Evolutionary conservation across 2,329 filamentous ascomycete species (phyloP).

Genomic region (Pseudopithomyces chartarum): DNA sequence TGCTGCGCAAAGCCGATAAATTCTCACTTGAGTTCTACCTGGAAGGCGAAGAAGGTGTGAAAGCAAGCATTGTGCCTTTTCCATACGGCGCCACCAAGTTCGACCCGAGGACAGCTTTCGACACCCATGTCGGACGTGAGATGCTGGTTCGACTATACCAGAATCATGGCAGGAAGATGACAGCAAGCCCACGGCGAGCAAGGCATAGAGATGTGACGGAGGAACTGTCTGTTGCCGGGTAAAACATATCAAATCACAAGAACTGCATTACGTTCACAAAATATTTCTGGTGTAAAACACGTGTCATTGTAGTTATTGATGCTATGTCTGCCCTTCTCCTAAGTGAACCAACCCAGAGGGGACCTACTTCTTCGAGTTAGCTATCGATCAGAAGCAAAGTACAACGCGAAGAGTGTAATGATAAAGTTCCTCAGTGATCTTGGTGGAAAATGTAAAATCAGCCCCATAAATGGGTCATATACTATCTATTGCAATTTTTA

Average conservation of each 20-base stretch:
- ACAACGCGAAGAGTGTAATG: conserved; percentile 15
- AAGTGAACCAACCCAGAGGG: neutral
- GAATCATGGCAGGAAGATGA: conserved; percentile 41
- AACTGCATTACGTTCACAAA: no score
- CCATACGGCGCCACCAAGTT: conserved; percentile 42
- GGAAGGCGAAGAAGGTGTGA: conserved; percentile 32
- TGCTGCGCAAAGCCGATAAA: conserved; percentile 36
- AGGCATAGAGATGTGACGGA: neutral
- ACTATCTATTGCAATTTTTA: conserved; percentile 71
- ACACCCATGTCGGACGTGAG: conserved; percentile 28
- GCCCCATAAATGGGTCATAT: conserved; percentile 60
- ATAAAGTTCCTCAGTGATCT: conserved; percentile 66
- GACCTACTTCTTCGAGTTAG: conserved; percentile 24
- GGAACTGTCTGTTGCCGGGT: neutral
- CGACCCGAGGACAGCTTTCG: conserved; percentile 31
- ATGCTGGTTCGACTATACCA: conserved; percentile 36
- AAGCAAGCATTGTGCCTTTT: conserved; percentile 35
- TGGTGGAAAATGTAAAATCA: conserved; percentile 66
- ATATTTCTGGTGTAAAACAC: neutral
- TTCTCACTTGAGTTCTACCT: conserved; percentile 43
- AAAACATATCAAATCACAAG: neutral
- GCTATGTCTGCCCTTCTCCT: neutral
- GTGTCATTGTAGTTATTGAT: neutral
- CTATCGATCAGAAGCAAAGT: conserved; percentile 7
- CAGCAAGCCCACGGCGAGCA: conserved; percentile 20